Percentiles rank a stretch among this genome's conserved stretches.
Evolutionary conservation across 2,329 filamentous ascomycete genomes (phyloP).

Genomic region (Monilinia laxa): DNA sequence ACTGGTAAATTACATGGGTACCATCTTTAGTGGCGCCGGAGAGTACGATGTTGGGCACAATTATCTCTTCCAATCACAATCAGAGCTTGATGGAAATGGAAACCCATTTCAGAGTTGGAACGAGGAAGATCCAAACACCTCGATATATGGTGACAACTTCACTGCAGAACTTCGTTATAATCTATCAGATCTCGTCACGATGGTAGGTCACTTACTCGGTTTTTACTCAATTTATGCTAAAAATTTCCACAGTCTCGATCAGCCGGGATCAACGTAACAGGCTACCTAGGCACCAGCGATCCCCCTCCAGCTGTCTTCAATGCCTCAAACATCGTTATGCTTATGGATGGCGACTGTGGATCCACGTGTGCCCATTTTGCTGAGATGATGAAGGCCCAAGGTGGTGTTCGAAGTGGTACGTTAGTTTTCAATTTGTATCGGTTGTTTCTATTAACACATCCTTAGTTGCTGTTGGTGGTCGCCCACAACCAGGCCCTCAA

Average conservation of each 20-base stretch:
- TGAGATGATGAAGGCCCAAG: conserved; percentile 51
- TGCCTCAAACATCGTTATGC: conserved; percentile 42
- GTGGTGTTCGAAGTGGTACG: conserved; percentile 34
- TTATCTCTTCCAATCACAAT: conserved; percentile 6
- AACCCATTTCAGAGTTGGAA: conserved; percentile 26
- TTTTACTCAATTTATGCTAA: neutral
- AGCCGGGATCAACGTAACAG: conserved; percentile 38
- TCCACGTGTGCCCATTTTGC: conserved; percentile 60
- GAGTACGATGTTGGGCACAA: conserved; percentile 2
- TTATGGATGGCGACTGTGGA: conserved; percentile 54
- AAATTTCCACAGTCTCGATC: conserved; percentile 8
- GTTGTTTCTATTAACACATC: conserved; percentile 36
- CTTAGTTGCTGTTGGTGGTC: conserved; percentile 55
- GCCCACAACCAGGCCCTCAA: conserved; percentile 53
- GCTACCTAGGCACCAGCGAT: conserved; percentile 34
- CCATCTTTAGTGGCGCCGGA: conserved; percentile 16
- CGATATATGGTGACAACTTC: conserved; percentile 21
- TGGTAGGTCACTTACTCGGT: conserved; percentile 5
- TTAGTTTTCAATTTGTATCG: neutral
- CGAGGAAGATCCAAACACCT: conserved; percentile 17
- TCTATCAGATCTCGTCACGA: conserved; percentile 31
- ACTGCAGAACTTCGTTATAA: conserved; percentile 32
- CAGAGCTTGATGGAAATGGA: conserved; percentile 25
- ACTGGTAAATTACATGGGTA: conserved; percentile 21
- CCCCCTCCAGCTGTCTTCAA: conserved; percentile 42